Percentiles rank a stretch among this genome's conserved stretches.
phyloP scores from a whole-genome alignment of 495 filamentous ascomycete genomes.

The Staphylotrichum longicolle region DNA sequence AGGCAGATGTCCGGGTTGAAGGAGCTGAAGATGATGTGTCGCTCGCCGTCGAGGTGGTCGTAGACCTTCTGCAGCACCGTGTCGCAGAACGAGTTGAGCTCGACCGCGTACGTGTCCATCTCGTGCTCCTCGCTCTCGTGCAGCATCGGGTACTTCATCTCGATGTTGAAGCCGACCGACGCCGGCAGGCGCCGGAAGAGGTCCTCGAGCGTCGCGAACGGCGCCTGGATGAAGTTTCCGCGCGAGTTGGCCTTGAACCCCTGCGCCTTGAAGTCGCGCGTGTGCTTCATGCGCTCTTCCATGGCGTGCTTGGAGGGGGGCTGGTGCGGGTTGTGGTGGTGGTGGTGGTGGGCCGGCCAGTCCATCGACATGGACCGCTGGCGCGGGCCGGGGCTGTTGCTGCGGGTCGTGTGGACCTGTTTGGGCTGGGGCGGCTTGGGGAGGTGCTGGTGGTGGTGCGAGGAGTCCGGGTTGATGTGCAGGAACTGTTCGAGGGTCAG shows the following conservation, averaged over 20 bases:
- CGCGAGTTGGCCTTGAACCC: conserved; percentile 96
- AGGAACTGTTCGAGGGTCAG: conserved; percentile 93
- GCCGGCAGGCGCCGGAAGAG: conserved; percentile 82
- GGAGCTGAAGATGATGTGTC: conserved; percentile 90
- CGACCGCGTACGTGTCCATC: conserved; percentile 96
- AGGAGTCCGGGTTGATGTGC: conserved; percentile 65
- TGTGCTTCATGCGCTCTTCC: conserved; percentile 94
- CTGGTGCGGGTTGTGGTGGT: conserved; percentile 1
- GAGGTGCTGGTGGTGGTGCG: conserved; percentile 5
- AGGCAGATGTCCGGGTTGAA: conserved; percentile 98
- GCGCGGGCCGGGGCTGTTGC: conserved; percentile 38
- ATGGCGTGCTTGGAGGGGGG: conserved; percentile 49
- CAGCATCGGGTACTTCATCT: conserved; percentile 99
- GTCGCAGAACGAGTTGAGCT: conserved; percentile 96
- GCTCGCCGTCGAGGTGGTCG: conserved; percentile 49
- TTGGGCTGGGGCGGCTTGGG: conserved; percentile 28
- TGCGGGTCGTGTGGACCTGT: conserved; percentile 32
- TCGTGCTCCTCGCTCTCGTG: conserved; percentile 90
- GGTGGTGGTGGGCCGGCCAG: conserved; percentile 20
- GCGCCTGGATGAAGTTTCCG: conserved; percentile 88
- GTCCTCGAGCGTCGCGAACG: conserved; percentile 92
- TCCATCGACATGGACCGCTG: conserved; percentile 51
- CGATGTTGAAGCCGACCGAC: conserved; percentile 91
- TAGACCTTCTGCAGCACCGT: conserved; percentile 88
- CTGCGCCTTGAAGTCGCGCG: conserved; percentile 80